These are phyloP conservation scores for Allium sativum DNA, from an alignment of 106 monocot genomes.

Conservation along the genomic window DNA sequence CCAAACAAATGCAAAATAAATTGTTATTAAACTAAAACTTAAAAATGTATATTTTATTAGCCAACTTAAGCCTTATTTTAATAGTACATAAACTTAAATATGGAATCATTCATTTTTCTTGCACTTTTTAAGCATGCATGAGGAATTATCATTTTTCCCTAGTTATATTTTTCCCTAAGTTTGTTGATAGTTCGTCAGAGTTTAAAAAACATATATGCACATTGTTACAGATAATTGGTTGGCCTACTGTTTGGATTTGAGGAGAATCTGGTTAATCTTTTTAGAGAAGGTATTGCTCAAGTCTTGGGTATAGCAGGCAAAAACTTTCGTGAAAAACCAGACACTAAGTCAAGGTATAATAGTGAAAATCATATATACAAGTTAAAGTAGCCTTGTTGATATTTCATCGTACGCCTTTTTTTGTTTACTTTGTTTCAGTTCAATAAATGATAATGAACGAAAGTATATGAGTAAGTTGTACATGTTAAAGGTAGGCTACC, in stretches of 20 bases:
- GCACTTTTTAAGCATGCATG: too few species aligned
- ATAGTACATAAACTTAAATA: too few species aligned
- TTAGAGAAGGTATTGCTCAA: constrained; percentile 94
- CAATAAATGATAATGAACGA: constrained; percentile 50
- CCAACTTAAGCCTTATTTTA: too few species aligned
- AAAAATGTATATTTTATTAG: too few species aligned
- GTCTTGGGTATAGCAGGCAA: constrained; percentile 90
- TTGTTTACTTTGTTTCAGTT: constrained; percentile 35
- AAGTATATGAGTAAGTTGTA: constrained; percentile 64
- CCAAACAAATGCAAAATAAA: too few species aligned
- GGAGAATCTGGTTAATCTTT: constrained; percentile 65
- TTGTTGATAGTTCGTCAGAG: too few species aligned
- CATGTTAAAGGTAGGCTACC: constrained; percentile 54
- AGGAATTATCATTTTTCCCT: too few species aligned
- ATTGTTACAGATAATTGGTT: constrained; percentile 67
- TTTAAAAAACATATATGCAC: too few species aligned
- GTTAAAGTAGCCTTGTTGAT: neutral
- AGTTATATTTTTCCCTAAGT: constrained; percentile 3
- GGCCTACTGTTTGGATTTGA: constrained; percentile 58
- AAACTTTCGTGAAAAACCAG: constrained; percentile 68
- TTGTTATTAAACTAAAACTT: too few species aligned
- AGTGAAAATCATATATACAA: neutral
- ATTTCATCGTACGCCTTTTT: neutral
- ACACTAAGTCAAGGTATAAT: constrained; percentile 54
- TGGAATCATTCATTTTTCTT: too few species aligned